Evolutionary conservation across 441 rosid species (phyloP).

Genomic region (Brassica balearica): DNA sequence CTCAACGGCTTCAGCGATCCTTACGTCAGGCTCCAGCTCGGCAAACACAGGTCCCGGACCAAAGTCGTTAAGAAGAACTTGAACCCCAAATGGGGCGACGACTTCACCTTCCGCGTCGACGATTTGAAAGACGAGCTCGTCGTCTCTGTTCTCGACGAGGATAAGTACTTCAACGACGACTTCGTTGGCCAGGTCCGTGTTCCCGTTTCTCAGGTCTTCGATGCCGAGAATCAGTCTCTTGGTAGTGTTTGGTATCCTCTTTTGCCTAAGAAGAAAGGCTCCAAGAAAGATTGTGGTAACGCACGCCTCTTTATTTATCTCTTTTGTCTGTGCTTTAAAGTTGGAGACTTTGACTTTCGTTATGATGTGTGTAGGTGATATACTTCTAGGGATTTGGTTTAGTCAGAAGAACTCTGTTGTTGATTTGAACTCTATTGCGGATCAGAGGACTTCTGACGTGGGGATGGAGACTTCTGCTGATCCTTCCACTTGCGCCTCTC

Average conservation of each 20-base stretch:
- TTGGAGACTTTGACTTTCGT: not conserved
- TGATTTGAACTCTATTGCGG: constrained; percentile 47
- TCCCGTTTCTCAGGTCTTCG: constrained; percentile 72
- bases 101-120: constrained; percentile 86
- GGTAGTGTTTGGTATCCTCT: constrained; percentile 80
- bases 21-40: constrained; percentile 81
- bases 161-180: constrained; percentile 86
- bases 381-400: constrained; percentile 69
- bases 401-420: constrained; percentile 53
- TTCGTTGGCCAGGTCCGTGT: constrained; percentile 77
- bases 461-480: constrained; percentile 52
- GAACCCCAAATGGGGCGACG: constrained; percentile 90
- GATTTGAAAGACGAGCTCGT: constrained; percentile 87
- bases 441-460: constrained; percentile 47
- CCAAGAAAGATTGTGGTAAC: constrained; percentile 86
- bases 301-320: too few species aligned
- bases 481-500: constrained; percentile 52
- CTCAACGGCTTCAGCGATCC: constrained; percentile 89
- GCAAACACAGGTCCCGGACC: constrained; percentile 74
- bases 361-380: constrained; percentile 66
- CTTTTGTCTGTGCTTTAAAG: not conserved
- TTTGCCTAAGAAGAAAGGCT: constrained; percentile 78
- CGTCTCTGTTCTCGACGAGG: constrained; percentile 85
- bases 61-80: constrained; percentile 87
- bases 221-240: constrained; percentile 79